Evolutionary conservation across 257 asterid species (phyloP).

Genomic region (Solanum clarkiae): DNA sequence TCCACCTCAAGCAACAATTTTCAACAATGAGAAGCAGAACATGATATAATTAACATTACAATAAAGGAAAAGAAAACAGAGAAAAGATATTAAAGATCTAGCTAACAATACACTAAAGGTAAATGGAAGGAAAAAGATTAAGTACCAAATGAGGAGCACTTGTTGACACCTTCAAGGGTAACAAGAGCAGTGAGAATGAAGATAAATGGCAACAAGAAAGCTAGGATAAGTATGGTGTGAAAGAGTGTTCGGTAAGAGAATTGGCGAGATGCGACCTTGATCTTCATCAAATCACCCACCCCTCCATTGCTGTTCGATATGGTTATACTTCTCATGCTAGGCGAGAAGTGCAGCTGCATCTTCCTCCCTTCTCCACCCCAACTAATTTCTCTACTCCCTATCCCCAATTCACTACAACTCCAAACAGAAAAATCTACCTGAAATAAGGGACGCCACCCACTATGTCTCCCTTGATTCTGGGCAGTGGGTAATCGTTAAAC

Average conservation of each 20-base stretch:
- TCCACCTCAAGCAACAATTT: not conserved
- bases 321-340: conserved; percentile 98
- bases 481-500: not conserved
- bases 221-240: conserved; percentile 66
- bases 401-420: conserved; percentile 10
- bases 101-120: not conserved
- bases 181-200: conserved; percentile 88
- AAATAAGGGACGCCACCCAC: not conserved
- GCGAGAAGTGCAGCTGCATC: conserved; percentile 99
- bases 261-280: conserved; percentile 88
- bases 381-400: not conserved
- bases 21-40: not conserved
- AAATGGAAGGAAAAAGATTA: not conserved
- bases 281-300: conserved; percentile 81
- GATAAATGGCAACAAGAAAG: conserved; percentile 85
- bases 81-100: not conserved
- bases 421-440: not conserved
- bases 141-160: conserved; percentile 90
- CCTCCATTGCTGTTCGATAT: conserved; percentile 28
- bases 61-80: not conserved
- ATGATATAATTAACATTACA: not conserved
- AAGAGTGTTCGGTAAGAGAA: conserved; percentile 75
- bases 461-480: not conserved
- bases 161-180: conserved; percentile 98
- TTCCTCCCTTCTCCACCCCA: conserved; percentile 35